Evolutionary conservation across 306 rosid species (phyloP).

Genomic region (Cyamopsis tetragonoloba): DNA sequence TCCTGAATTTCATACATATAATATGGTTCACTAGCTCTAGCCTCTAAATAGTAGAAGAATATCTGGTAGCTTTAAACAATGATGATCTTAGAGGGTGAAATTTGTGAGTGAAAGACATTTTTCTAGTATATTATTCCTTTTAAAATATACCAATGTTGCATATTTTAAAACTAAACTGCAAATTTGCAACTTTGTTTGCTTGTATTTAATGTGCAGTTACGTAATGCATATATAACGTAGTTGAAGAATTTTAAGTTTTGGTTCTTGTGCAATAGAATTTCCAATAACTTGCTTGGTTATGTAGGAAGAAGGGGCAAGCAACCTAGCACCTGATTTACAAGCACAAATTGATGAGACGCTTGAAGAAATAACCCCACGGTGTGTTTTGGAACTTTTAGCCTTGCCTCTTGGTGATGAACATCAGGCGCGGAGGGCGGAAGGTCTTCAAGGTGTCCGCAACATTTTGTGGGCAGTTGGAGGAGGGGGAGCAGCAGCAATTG

Average conservation of each 20-base stretch:
- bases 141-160: background rate
- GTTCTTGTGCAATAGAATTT: slow-evolving; percentile 16
- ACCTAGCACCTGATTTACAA: slow-evolving; percentile 88
- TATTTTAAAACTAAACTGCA: background rate
- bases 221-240: background rate
- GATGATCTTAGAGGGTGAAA: slow-evolving; percentile 1
- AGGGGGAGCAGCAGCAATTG: slow-evolving; percentile 95
- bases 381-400: slow-evolving; percentile 89
- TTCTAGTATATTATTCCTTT: background rate
- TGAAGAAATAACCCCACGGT: slow-evolving; percentile 86
- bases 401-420: slow-evolving; percentile 65
- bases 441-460: slow-evolving; percentile 87
- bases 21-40: background rate
- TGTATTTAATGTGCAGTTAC: background rate
- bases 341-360: slow-evolving; percentile 93
- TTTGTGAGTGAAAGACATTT: background rate
- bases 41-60: background rate
- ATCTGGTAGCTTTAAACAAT: background rate
- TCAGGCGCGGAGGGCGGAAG: slow-evolving; percentile 69
- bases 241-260: background rate
- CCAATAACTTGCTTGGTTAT: slow-evolving; percentile 20
- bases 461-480: slow-evolving; percentile 97
- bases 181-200: background rate
- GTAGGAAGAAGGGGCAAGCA: slow-evolving; percentile 98
- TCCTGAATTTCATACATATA: background rate